A percentile compares a stretch with the other conserved stretches of the same genome.
phyloP scores from a whole-genome alignment of 2,329 filamentous ascomycete species.

The Didymella pinodella region DNA sequence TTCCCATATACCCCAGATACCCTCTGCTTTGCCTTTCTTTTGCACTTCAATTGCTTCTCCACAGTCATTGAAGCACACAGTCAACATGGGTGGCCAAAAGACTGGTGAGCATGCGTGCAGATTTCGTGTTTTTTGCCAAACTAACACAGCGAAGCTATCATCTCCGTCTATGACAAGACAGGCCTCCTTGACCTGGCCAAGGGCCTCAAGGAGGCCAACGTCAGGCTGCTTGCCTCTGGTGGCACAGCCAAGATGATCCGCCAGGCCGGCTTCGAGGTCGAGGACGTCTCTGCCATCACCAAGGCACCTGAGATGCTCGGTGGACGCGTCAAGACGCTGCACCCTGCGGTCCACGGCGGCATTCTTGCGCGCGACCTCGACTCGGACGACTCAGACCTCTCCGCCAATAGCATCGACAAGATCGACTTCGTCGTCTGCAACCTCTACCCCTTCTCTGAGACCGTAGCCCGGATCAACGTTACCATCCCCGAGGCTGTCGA shows the following conservation, averaged over 20 bases:
- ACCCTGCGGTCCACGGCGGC: constrained; percentile 83
- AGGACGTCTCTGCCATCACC: constrained; percentile 98
- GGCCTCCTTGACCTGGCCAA: constrained; percentile 57
- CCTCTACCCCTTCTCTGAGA: constrained; percentile 99
- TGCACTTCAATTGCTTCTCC: constrained; percentile 26
- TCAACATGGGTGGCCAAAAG: constrained; percentile 49
- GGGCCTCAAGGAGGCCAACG: constrained; percentile 48
- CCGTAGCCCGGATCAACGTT: constrained; percentile 94
- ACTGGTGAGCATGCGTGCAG: constrained; percentile 37
- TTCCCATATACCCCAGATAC: constrained; percentile 31
- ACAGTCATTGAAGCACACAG: constrained; percentile 17
- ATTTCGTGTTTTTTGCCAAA: not conserved
- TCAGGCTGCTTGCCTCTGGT: constrained; percentile 82
- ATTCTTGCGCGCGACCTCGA: constrained; percentile 94
- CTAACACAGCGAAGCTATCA: constrained; percentile 68
- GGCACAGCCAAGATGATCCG: constrained; percentile 96
- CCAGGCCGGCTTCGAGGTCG: constrained; percentile 93
- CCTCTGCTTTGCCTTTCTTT: constrained; percentile 18
- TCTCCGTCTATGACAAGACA: constrained; percentile 99
- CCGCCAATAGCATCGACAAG: constrained; percentile 52
- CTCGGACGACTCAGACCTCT: constrained; percentile 95
- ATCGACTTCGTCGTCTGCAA: constrained; percentile 76
- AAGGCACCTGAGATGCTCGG: constrained; percentile 94
- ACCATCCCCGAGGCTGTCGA: constrained; percentile 96
- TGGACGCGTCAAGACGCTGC: constrained; percentile 92